Conservation (phyloP, 208 protist genomes). For the Porcisia deanei region DNA sequence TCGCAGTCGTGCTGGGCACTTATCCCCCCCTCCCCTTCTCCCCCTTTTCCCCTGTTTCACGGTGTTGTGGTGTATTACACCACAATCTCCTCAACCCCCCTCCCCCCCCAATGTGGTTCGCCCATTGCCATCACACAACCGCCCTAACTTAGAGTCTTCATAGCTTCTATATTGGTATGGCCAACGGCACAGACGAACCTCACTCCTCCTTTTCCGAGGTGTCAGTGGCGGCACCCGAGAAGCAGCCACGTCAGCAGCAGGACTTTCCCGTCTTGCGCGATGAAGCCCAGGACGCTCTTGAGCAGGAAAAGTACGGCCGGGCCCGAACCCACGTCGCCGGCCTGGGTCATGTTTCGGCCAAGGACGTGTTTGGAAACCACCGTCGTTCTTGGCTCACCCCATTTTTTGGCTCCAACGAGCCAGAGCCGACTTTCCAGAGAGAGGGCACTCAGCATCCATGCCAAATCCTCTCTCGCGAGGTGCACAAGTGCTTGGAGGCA, state of each 20-base stretch:
- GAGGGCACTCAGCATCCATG: slow-evolving; percentile 53
- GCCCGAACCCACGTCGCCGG: slow-evolving; percentile 26
- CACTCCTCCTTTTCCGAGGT: slow-evolving; percentile 3
- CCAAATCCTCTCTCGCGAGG: slow-evolving; percentile 52
- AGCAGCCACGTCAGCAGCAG: not conserved
- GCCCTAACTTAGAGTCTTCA: not conserved
- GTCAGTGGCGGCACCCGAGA: not conserved
- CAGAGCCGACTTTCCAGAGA: slow-evolving; percentile 38
- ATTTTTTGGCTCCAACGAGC: slow-evolving; percentile 78
- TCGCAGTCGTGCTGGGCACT: too few relatives aligned
- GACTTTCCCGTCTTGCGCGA: slow-evolving; percentile 6
- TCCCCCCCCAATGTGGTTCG: not conserved
- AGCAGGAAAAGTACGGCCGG: slow-evolving; percentile 31
- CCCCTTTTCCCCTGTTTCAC: too few relatives aligned
- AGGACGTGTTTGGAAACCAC: slow-evolving; percentile 47
- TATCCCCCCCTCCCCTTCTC: too few relatives aligned
- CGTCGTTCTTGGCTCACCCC: slow-evolving; percentile 66
- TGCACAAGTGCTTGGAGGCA: slow-evolving; percentile 66
- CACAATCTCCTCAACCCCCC: not conserved
- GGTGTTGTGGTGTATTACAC: too few relatives aligned
- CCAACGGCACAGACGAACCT: slow-evolving; percentile 6
- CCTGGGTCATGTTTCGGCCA: slow-evolving; percentile 22
- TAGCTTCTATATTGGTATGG: slow-evolving; percentile 8
- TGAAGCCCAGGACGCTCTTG: slow-evolving; percentile 15
- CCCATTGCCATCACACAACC: not conserved